Percentiles rank a stretch among this genome's conserved stretches.
phyloP scores from a whole-genome alignment of 2,329 filamentous ascomycete species.

The Colletotrichum gigasporum region DNA sequence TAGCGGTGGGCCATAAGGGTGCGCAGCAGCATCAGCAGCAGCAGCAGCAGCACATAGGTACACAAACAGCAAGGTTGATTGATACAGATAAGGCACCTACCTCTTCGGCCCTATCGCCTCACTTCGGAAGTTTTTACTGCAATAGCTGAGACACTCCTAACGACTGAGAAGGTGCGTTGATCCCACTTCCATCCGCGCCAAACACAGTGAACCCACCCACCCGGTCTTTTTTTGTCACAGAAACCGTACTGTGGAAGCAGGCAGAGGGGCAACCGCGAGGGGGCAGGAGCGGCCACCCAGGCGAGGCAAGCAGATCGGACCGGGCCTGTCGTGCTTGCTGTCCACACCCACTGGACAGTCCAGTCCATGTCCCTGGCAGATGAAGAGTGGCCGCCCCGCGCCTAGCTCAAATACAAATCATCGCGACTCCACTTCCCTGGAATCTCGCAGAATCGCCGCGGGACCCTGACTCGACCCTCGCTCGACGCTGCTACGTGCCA shows the following conservation, averaged over 20 bases:
- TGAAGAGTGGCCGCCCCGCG: constrained; percentile 24
- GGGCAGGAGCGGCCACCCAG: not conserved
- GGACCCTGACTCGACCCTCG: constrained; percentile 28
- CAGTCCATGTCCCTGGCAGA: no score
- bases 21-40: constrained; percentile 10
- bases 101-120: not conserved
- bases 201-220: no score
- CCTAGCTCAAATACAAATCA: constrained; percentile 30
- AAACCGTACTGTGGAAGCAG: no score
- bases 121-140: constrained; percentile 17
- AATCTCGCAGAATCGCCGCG: constrained; percentile 29
- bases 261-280: not conserved
- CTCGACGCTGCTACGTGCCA: constrained; percentile 4
- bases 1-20: constrained; percentile 20
- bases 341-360: no score
- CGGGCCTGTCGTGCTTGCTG: not conserved
- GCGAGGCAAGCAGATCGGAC: not conserved
- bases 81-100: no score
- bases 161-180: not conserved
- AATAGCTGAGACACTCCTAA: constrained; percentile 1
- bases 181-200: not conserved
- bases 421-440: constrained; percentile 27
- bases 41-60: no score
- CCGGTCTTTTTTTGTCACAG: constrained; percentile 17
- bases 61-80: no score